Conservation (phyloP, 2,329 filamentous ascomycete species). For the Curvularia hawaiiensis region DNA sequence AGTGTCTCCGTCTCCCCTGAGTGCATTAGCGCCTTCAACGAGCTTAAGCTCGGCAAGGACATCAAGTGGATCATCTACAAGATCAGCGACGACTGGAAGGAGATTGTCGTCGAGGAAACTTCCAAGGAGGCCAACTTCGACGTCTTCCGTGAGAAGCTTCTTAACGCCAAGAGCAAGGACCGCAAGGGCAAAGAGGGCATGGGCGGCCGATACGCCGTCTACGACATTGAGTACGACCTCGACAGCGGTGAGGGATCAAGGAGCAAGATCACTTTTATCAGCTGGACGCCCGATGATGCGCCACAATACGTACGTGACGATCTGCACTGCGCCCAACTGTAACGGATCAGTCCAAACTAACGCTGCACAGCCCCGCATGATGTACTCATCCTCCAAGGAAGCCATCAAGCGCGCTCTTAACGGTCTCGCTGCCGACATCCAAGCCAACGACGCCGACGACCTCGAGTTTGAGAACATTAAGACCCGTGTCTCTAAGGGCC, state of each 20-base stretch:
- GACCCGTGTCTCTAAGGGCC: constrained; percentile 56
- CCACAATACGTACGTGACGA: constrained; percentile 68
- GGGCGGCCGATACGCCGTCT: constrained; percentile 82
- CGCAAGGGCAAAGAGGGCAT: constrained; percentile 61
- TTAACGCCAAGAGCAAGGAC: constrained; percentile 74
- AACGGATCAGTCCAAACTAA: constrained; percentile 15
- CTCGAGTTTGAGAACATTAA: constrained; percentile 78
- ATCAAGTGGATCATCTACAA: constrained; percentile 86
- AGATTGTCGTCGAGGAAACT: constrained; percentile 80
- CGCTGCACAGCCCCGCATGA: constrained; percentile 75
- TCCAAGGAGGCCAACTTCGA: constrained; percentile 72
- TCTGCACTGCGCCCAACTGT: not conserved
- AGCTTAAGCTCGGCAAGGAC: constrained; percentile 81
- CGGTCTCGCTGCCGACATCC: constrained; percentile 75
- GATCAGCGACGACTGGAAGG: constrained; percentile 80
- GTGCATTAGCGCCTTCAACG: constrained; percentile 73
- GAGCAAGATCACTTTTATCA: constrained; percentile 55
- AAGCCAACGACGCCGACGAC: constrained; percentile 84
- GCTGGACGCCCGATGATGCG: constrained; percentile 65
- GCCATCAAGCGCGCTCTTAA: constrained; percentile 80
- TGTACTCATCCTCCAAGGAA: constrained; percentile 88
- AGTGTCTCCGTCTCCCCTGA: constrained; percentile 76
- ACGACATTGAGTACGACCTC: constrained; percentile 80
- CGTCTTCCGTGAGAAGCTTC: constrained; percentile 75
- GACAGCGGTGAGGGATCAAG: constrained; percentile 74